These are phyloP conservation scores for Eucalyptus cloeziana DNA, from an alignment of 345 rosid species.

Conservation along the genomic window DNA sequence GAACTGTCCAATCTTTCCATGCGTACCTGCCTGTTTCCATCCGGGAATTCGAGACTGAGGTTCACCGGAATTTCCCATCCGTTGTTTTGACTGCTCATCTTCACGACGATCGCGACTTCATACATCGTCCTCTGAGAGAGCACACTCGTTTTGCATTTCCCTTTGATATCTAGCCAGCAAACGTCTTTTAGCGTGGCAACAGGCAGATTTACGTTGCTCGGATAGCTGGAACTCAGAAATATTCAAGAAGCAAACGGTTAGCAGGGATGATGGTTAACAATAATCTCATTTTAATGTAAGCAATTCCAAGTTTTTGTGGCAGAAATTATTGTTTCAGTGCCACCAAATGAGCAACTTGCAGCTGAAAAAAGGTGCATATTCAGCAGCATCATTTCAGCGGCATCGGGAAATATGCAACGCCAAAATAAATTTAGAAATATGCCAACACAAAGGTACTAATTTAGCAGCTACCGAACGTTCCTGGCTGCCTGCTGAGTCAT, in stretches of 20 bases:
- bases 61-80: accelerated
- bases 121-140: not conserved
- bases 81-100: not conserved
- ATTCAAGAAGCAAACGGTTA: not conserved
- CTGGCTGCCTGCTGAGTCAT: too few relatives aligned
- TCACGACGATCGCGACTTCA: not conserved
- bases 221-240: not conserved
- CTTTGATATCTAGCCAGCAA: not conserved
- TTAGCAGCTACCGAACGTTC: too few relatives aligned
- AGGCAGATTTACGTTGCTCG: accelerated
- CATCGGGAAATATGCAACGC: too few relatives aligned
- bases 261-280: too few relatives aligned
- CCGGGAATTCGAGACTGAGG: not conserved
- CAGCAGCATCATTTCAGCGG: too few relatives aligned
- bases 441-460: too few relatives aligned
- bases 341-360: too few relatives aligned
- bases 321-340: too few relatives aligned
- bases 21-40: not conserved
- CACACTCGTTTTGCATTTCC: not conserved
- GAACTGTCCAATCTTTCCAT: not conserved
- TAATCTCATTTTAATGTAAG: too few relatives aligned
- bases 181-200: accelerated
- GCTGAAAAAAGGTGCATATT: too few relatives aligned
- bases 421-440: too few relatives aligned
- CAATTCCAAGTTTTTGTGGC: too few relatives aligned